Percentiles rank a stretch among this genome's conserved stretches.
Conservation (phyloP, 2,329 filamentous ascomycete genomes). For the Pezicula neosporulosa region DNA sequence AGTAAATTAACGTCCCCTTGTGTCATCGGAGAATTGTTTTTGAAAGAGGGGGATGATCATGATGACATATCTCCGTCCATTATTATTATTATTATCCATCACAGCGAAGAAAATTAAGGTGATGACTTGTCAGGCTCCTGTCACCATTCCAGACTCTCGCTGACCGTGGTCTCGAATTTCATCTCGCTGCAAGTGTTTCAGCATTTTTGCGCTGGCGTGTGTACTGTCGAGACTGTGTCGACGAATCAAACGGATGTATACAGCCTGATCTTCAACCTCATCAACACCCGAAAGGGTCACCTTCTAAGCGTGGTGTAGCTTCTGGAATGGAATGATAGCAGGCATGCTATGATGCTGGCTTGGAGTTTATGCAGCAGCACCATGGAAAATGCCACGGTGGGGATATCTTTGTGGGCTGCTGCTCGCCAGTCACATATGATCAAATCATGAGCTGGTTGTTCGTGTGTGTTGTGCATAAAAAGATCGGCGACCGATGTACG, state of each 20-base stretch:
- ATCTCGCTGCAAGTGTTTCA: no score
- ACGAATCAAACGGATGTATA: no score
- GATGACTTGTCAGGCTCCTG: neutral
- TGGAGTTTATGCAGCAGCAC: neutral
- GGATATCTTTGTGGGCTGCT: neutral
- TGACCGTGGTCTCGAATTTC: no score
- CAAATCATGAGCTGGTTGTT: no score
- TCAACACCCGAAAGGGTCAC: slow-evolving; percentile 9
- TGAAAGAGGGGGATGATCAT: neutral
- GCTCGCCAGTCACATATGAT: neutral
- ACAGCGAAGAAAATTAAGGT: neutral
- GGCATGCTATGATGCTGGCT: slow-evolving; percentile 3
- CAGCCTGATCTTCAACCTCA: neutral
- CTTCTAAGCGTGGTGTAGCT: slow-evolving; percentile 16
- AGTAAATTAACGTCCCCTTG: neutral
- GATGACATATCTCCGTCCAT: neutral
- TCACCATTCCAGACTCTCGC: no score
- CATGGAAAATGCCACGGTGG: slow-evolving; percentile 9
- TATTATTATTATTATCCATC: neutral
- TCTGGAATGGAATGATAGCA: slow-evolving; percentile 1
- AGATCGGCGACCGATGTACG: neutral
- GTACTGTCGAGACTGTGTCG: no score
- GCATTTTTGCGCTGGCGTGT: no score
- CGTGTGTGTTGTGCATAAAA: neutral
- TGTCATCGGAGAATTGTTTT: slow-evolving; percentile 1